A percentile compares a stretch with the other conserved stretches of the same genome.
Evolutionary conservation across 2,329 filamentous ascomycete species (phyloP).

Genomic region (Venturia nashicola): DNA sequence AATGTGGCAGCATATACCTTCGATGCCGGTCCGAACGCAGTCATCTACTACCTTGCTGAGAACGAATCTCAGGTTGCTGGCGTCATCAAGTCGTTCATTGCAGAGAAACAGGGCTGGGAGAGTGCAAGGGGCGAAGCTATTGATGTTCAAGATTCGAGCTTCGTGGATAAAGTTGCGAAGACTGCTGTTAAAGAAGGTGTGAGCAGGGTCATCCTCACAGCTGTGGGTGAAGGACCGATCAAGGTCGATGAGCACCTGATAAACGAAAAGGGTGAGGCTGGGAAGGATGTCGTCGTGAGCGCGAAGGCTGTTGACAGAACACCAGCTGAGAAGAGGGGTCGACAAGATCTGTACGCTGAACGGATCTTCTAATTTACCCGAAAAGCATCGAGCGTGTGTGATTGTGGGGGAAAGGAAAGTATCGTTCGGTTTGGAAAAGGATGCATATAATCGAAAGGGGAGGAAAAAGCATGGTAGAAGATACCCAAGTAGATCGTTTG

Average conservation of each 20-base stretch:
- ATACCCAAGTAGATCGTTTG: background rate
- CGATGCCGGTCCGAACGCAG: conserved; percentile 91
- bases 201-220: conserved; percentile 78
- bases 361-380: background rate
- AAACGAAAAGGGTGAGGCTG: conserved; percentile 47
- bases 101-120: conserved; percentile 59
- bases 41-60: conserved; percentile 86
- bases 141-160: conserved; percentile 48
- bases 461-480: background rate
- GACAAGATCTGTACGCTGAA: background rate
- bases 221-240: conserved; percentile 79
- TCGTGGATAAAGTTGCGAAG: conserved; percentile 37
- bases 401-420: too few relatives aligned
- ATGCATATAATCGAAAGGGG: background rate
- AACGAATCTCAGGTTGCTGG: conserved; percentile 63
- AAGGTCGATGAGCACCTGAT: conserved; percentile 70
- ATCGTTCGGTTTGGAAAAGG: too few relatives aligned
- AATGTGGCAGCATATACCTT: conserved; percentile 85
- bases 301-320: background rate
- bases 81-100: conserved; percentile 58
- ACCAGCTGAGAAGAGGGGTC: background rate
- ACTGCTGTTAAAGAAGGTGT: conserved; percentile 59
- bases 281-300: background rate
- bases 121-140: conserved; percentile 38
- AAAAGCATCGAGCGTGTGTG: too few relatives aligned